Conservation (phyloP, 805 yeast genomes). For the Wickerhamiella sergipiensis region DNA sequence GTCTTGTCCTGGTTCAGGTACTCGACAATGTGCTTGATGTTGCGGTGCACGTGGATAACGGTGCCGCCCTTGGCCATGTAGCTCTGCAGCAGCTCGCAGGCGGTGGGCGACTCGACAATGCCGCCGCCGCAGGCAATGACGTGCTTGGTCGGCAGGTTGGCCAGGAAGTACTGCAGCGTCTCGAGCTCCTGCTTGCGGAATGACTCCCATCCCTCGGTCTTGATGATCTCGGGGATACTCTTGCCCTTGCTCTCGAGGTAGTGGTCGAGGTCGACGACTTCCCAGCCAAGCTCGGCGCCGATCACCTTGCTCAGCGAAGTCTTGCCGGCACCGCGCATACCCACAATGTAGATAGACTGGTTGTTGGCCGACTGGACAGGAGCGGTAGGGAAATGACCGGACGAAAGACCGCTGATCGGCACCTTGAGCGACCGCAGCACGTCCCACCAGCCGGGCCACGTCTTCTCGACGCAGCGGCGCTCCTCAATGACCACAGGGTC, state of each 20-base stretch:
- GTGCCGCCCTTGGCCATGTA: slow-evolving; percentile 51
- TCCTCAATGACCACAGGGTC: slow-evolving; percentile 64
- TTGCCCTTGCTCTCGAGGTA: slow-evolving; percentile 44
- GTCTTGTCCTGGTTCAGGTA: slow-evolving; percentile 66
- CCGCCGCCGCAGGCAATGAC: slow-evolving; percentile 97
- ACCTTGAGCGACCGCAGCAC: slow-evolving; percentile 56
- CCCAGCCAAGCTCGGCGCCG: slow-evolving; percentile 45
- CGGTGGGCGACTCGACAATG: slow-evolving; percentile 60
- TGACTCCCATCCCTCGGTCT: slow-evolving; percentile 72
- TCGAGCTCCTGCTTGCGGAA: slow-evolving; percentile 59
- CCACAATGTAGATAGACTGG: slow-evolving; percentile 64
- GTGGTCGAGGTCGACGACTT: slow-evolving; percentile 62
- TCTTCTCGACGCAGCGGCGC: slow-evolving; percentile 86
- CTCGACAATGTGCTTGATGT: slow-evolving; percentile 61
- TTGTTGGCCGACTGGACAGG: slow-evolving; percentile 21
- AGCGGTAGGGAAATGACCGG: slow-evolving; percentile 16
- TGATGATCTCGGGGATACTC: slow-evolving; percentile 32
- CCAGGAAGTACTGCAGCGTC: slow-evolving; percentile 39
- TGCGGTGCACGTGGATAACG: slow-evolving; percentile 84
- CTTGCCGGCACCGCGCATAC: slow-evolving; percentile 98
- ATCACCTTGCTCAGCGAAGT: slow-evolving; percentile 74
- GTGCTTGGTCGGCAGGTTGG: slow-evolving; percentile 33
- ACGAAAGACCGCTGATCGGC: slow-evolving; percentile 58
- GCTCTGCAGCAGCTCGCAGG: slow-evolving; percentile 48
- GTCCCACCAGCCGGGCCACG: slow-evolving; percentile 99